Conservation (phyloP, 2,329 filamentous ascomycete species). For the Pseudocercospora fijiensis region DNA sequence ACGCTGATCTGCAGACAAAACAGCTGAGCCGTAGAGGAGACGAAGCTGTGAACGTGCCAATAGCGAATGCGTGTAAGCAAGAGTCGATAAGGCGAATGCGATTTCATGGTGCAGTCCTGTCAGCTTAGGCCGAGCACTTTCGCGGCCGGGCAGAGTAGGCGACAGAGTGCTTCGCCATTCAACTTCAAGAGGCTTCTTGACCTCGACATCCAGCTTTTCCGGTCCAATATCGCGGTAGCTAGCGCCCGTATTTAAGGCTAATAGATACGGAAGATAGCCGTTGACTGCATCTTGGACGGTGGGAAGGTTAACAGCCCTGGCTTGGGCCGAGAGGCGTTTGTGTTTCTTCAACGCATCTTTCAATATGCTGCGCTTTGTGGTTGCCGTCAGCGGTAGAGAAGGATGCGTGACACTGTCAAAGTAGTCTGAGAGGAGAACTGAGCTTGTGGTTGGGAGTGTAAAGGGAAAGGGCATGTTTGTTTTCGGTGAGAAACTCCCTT, state of each 20-base stretch:
- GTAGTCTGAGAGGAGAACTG: constrained; percentile 75
- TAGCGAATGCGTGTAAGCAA: constrained; percentile 72
- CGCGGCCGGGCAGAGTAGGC: constrained; percentile 62
- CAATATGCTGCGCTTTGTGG: constrained; percentile 79
- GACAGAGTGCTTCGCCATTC: constrained; percentile 82
- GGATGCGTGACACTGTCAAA: constrained; percentile 82
- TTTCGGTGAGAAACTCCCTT: background rate
- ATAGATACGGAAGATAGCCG: constrained; percentile 78
- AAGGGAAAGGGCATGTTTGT: constrained; percentile 82
- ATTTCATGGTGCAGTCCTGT: constrained; percentile 79
- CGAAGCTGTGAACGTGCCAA: constrained; percentile 71
- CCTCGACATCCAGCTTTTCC: constrained; percentile 67
- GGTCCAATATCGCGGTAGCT: constrained; percentile 47
- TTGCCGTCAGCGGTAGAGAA: constrained; percentile 77
- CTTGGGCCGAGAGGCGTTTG: constrained; percentile 74
- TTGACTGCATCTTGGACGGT: constrained; percentile 68
- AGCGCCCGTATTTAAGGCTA: constrained; percentile 73
- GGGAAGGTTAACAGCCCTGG: constrained; percentile 69
- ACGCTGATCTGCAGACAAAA: constrained; percentile 64
- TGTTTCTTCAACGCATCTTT: constrained; percentile 82
- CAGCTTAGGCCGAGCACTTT: constrained; percentile 66
- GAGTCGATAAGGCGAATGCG: constrained; percentile 71
- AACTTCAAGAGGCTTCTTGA: constrained; percentile 65
- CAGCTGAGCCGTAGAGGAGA: constrained; percentile 67
- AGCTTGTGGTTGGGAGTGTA: constrained; percentile 81